These are phyloP conservation scores for Erodium texanum DNA, from an alignment of 441 rosid species.

Conservation along the genomic window DNA sequence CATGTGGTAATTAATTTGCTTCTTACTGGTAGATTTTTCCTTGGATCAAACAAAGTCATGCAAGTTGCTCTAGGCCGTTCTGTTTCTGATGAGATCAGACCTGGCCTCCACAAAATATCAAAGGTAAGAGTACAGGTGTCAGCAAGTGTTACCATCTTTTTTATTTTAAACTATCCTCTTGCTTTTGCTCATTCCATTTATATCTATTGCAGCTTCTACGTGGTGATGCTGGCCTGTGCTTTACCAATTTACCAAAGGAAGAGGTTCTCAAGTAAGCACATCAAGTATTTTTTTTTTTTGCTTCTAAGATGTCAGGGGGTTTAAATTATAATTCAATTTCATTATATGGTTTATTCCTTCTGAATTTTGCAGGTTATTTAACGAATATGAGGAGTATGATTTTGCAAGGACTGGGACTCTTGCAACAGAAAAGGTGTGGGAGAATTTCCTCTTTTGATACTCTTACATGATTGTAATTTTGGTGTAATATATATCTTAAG, in stretches of 20 bases:
- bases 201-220: conserved; percentile 45
- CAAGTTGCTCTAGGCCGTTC: conserved; percentile 90
- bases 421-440: conserved; percentile 62
- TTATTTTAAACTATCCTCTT: background rate
- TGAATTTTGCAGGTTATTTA: conserved; percentile 53
- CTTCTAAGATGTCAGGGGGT: background rate
- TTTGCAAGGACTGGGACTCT: conserved; percentile 80
- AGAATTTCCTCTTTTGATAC: background rate
- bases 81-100: conserved; percentile 66
- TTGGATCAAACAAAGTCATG: conserved; percentile 97
- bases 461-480: background rate
- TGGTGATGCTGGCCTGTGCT: conserved; percentile 78
- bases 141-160: background rate
- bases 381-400: conserved; percentile 68
- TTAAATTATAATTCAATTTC: background rate
- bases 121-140: conserved; percentile 36
- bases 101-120: conserved; percentile 63
- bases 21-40: conserved; percentile 52
- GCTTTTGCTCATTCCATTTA: background rate
- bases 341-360: background rate
- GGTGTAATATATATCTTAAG: background rate
- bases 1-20: background rate
- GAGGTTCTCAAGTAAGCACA: conserved; percentile 70
- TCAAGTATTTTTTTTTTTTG: background rate
- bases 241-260: conserved; percentile 74